A percentile compares a stretch with the other conserved stretches of the same genome.
Conservation (phyloP, 2,329 filamentous ascomycete genomes). For the Cladophialophora immunda region DNA sequence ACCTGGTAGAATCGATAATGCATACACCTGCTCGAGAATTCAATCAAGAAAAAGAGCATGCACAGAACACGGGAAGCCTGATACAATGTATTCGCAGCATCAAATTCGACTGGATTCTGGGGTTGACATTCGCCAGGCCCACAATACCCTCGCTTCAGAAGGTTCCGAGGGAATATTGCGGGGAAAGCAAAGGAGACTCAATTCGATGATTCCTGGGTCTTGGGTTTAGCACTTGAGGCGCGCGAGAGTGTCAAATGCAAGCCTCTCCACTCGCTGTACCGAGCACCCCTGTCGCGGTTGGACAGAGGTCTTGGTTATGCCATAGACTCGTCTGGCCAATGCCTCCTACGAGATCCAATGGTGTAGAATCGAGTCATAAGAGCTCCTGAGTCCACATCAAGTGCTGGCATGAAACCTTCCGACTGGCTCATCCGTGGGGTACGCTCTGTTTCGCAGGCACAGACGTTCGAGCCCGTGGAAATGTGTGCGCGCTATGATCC, state of each 20-base stretch:
- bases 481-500: not conserved
- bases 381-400: not conserved
- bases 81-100: not conserved
- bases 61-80: not conserved
- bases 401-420: not conserved
- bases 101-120: not conserved
- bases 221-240: not conserved
- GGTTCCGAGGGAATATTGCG: not conserved
- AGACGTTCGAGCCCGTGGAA: not conserved
- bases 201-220: not conserved
- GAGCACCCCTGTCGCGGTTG: too few relatives aligned
- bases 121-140: not conserved
- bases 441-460: too few relatives aligned
- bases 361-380: not conserved
- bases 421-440: not conserved
- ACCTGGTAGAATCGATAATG: not conserved
- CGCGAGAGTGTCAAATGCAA: not conserved
- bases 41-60: not conserved
- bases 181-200: not conserved
- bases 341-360: not conserved
- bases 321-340: not conserved
- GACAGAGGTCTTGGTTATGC: too few relatives aligned
- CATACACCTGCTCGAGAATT: not conserved
- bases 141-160: not conserved
- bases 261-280: too few relatives aligned